A percentile compares a stretch with the other conserved stretches of the same genome.
Evolutionary conservation across 805 yeast genomes (phyloP).

Genomic region (Zygosaccharomyces bailii): DNA sequence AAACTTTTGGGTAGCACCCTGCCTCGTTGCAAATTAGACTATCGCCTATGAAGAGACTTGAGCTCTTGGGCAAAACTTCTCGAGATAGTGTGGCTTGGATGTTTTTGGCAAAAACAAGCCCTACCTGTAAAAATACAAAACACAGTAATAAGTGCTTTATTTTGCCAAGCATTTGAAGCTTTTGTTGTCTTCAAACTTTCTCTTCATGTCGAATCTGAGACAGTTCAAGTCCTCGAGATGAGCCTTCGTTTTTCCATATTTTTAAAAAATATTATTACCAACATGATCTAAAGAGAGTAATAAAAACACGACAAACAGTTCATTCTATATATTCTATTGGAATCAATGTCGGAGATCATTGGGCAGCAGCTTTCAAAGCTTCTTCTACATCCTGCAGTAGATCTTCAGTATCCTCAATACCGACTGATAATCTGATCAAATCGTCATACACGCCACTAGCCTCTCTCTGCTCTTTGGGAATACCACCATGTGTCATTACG

Average conservation of each 20-base stretch:
- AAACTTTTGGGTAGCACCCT: slow-evolving; percentile 62
- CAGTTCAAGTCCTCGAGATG: background rate
- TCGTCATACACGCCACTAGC: slow-evolving; percentile 78
- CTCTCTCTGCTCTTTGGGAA: slow-evolving; percentile 74
- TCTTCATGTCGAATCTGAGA: background rate
- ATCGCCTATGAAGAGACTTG: slow-evolving; percentile 18
- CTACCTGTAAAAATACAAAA: background rate
- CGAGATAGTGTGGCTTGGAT: slow-evolving; percentile 5
- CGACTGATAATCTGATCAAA: slow-evolving; percentile 77
- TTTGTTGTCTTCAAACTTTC: background rate
- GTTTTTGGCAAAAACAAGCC: background rate
- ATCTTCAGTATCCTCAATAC: slow-evolving; percentile 81
- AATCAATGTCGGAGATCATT: slow-evolving; percentile 2
- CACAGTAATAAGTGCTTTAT: background rate
- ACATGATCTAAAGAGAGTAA: background rate
- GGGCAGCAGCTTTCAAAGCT: slow-evolving; percentile 50
- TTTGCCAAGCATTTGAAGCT: background rate
- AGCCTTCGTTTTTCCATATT: background rate
- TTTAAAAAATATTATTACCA: background rate
- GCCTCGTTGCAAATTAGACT: slow-evolving; percentile 34
- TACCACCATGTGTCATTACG: slow-evolving; percentile 89
- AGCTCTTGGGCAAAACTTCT: slow-evolving; percentile 5
- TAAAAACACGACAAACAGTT: background rate
- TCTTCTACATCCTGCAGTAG: slow-evolving; percentile 65
- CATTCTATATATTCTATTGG: background rate